These are phyloP conservation scores for Fusarium sp. DNA, from an alignment of 2,329 filamentous ascomycete genomes.

Conservation along the genomic window DNA sequence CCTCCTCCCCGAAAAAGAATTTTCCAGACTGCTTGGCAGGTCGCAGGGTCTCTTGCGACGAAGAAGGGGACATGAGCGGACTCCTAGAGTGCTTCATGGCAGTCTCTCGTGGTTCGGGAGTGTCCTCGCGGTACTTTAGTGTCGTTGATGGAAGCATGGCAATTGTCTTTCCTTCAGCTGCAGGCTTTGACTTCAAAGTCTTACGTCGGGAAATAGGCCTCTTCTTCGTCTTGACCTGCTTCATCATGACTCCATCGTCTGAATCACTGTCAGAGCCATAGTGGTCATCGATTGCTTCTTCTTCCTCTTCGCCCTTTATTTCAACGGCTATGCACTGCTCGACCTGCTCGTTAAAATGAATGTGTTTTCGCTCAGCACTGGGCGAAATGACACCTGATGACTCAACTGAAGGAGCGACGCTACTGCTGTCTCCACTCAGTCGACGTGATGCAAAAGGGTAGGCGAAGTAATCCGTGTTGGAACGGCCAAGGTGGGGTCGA, in stretches of 20 bases:
- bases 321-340: slow-evolving; percentile 96
- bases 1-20: slow-evolving; percentile 70
- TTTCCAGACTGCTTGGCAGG: slow-evolving; percentile 75
- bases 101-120: slow-evolving; percentile 71
- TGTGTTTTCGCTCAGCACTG: slow-evolving; percentile 79
- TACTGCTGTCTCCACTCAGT: slow-evolving; percentile 70
- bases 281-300: slow-evolving; percentile 69
- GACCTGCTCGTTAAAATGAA: slow-evolving; percentile 96
- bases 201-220: slow-evolving; percentile 58
- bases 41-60: slow-evolving; percentile 84
- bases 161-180: slow-evolving; percentile 81
- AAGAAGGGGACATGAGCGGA: slow-evolving; percentile 73
- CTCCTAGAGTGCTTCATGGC: slow-evolving; percentile 71
- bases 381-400: slow-evolving; percentile 77
- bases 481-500: slow-evolving; percentile 68
- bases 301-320: slow-evolving; percentile 79
- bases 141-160: slow-evolving; percentile 89
- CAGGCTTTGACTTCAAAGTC: slow-evolving; percentile 54
- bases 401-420: slow-evolving; percentile 70
- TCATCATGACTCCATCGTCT: slow-evolving; percentile 88
- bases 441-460: slow-evolving; percentile 72
- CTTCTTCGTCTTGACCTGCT: slow-evolving; percentile 68
- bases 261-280: slow-evolving; percentile 73
- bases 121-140: slow-evolving; percentile 84
- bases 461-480: slow-evolving; percentile 75